Base-by-base conservation (phyloP, 371 early-diverging fungal genomes). In the Dinochytrium kinnereticum region DNA sequence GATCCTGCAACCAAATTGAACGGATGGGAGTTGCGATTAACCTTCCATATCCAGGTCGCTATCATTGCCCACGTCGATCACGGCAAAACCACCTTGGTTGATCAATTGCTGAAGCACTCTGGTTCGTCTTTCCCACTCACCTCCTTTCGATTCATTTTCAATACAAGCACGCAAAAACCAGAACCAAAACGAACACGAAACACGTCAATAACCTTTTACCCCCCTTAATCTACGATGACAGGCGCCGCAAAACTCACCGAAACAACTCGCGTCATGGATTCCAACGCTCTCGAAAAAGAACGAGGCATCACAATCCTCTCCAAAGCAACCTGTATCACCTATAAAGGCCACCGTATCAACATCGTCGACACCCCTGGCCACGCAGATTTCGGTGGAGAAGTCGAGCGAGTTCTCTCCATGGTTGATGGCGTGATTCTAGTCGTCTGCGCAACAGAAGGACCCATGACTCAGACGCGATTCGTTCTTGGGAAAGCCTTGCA, bases 321-420 rank as follows among this genome's bases (percentile, higher is more conserved):
- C 68, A 92, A 92, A 70, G 89, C 89, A 53, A 91, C 94, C 28
- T 89, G 87, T 51, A 83, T 91, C 53, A 80, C 80, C 55, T 90
- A 90, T 81, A 84, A 84, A 69, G 87, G 81, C 53, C 78, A 90
- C 78, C 89, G 92, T 73, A 91, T 94, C 82, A 94, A 93, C 78
- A 91, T 94, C 80, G 90, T 94, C 51, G 94, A 94, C 78, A 93
- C 93, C 0, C 94, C 94, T 15, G 93, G 94, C 17, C 85, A 85
- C 80, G 81, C 82, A 0, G 84, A 82, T 76, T 86, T 86, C 68
- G 92, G 92, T 28, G 93, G 93, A 33, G 92, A 94, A 70, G 94
- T 94, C n/a, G 94, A 93, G 78, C 90, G 94, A 37, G 91, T 93
- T 51, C 82, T 94, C 69, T 89, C 90, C 13, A 91, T 94, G 91